phyloP scores from a whole-genome alignment of 176 grass and related monocot genomes.

The Stipa capillata region DNA sequence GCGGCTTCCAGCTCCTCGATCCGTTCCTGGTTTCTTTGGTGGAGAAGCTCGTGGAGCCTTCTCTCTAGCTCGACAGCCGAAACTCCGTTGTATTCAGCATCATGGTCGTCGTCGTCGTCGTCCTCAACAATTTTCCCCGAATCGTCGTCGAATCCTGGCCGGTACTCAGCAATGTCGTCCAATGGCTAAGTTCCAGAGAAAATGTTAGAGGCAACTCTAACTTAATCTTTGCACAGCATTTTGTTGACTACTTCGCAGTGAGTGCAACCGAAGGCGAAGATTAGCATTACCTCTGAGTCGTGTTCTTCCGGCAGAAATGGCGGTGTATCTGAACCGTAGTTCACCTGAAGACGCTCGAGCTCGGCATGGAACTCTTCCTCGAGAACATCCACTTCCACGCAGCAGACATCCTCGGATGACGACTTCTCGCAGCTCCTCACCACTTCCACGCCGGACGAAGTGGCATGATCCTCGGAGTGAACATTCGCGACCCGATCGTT shows the following conservation, averaged over 20 bases:
- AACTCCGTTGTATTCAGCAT: background rate
- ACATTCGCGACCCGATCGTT: background rate
- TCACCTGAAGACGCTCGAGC: conserved; percentile 29
- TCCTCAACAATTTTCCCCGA: background rate
- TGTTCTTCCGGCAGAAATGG: background rate
- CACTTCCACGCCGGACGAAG: background rate
- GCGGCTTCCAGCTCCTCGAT: conserved; percentile 41
- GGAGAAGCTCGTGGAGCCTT: conserved; percentile 50
- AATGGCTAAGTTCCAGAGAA: too few species aligned
- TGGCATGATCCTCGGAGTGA: background rate
- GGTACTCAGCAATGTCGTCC: background rate
- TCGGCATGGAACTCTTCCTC: conserved; percentile 51
- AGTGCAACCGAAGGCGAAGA: background rate
- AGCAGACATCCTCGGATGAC: background rate
- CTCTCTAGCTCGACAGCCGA: conserved; percentile 34
- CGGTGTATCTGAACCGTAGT: background rate
- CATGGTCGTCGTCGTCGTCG: background rate
- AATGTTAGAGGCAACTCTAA: background rate
- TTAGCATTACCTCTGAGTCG: conserved; percentile 19
- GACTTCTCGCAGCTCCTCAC: background rate
- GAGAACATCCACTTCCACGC: conserved; percentile 25
- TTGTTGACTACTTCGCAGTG: background rate
- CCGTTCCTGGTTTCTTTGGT: conserved; percentile 32
- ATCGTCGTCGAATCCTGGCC: background rate
- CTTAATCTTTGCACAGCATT: background rate